These are phyloP conservation scores for Xerocomellus chrysenteron DNA, from an alignment of 768 basidiomycete genomes.

Conservation along the genomic window DNA sequence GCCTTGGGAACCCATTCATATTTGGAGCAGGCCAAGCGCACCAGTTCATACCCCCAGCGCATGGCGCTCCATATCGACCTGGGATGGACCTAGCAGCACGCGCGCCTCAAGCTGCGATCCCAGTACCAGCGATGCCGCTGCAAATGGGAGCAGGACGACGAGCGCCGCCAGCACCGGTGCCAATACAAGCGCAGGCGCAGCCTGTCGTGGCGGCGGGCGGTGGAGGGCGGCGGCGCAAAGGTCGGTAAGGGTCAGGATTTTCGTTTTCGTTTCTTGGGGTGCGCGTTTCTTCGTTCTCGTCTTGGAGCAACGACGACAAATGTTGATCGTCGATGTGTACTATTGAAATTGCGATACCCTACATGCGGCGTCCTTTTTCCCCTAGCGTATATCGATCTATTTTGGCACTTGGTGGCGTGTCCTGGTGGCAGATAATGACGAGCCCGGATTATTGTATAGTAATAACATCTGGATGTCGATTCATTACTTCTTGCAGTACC, in stretches of 20 bases:
- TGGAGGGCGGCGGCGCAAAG: constrained; percentile 9
- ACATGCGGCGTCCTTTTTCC: background rate
- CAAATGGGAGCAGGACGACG: background rate
- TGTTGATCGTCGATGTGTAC: background rate
- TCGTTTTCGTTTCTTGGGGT: background rate
- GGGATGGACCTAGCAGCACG: background rate
- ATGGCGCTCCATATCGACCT: background rate
- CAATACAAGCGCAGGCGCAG: background rate
- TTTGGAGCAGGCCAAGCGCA: constrained; percentile 20
- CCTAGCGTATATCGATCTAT: constrained; percentile 5
- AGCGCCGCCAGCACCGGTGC: background rate
- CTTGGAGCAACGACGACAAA: background rate
- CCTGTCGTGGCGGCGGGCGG: constrained; percentile 2
- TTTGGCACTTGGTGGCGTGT: background rate
- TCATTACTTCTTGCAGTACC: background rate
- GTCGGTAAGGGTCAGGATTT: background rate
- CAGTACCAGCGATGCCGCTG: background rate
- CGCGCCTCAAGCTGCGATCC: background rate
- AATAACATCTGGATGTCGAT: background rate
- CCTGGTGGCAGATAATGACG: background rate
- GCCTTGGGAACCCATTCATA: constrained; percentile 1
- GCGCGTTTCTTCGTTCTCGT: background rate
- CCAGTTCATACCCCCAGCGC: constrained; percentile 1
- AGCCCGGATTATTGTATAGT: background rate
- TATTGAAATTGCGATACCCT: constrained; percentile 1